phyloP scores from a whole-genome alignment of 139 green algal species.

The Ettlia oleoabundans region DNA sequence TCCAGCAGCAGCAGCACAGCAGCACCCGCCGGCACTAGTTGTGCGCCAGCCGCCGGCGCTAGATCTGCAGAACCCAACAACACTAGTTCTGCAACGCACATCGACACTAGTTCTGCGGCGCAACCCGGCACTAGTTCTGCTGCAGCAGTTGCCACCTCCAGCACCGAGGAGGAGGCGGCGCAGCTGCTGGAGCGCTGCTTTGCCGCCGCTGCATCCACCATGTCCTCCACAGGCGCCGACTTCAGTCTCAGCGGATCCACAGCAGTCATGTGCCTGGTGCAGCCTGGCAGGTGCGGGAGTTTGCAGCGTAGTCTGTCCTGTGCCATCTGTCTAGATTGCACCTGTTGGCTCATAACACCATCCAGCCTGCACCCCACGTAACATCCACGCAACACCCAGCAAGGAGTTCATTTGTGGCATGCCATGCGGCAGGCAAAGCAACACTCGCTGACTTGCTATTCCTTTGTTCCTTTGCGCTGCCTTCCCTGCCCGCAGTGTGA shows the following conservation, averaged over 20 bases:
- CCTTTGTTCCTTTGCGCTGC: no score
- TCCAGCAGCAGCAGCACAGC: not conserved
- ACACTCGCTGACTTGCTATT: no score
- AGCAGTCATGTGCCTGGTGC: constrained; percentile 46
- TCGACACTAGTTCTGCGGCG: not conserved
- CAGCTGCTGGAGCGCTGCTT: constrained; percentile 34
- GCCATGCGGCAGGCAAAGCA: no score
- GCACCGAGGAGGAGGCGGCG: not conserved
- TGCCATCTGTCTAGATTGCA: no score
- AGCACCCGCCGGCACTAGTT: not conserved
- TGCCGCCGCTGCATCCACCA: constrained; percentile 9
- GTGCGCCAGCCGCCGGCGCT: not conserved
- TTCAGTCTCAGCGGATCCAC: constrained; percentile 46
- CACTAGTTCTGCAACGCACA: not conserved
- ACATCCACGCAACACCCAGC: no score
- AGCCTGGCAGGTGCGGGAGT: no score
- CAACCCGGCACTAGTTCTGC: not conserved
- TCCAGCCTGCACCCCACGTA: no score
- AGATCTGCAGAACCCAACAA: not conserved
- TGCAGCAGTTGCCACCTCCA: no score
- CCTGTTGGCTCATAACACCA: no score
- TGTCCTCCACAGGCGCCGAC: constrained; percentile 28
- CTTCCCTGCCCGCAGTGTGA: no score
- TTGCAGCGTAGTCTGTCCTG: no score
- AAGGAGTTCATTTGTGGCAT: no score